Conservation (phyloP, 202 grass and related monocot species). For the Carex sylvatica region DNA sequence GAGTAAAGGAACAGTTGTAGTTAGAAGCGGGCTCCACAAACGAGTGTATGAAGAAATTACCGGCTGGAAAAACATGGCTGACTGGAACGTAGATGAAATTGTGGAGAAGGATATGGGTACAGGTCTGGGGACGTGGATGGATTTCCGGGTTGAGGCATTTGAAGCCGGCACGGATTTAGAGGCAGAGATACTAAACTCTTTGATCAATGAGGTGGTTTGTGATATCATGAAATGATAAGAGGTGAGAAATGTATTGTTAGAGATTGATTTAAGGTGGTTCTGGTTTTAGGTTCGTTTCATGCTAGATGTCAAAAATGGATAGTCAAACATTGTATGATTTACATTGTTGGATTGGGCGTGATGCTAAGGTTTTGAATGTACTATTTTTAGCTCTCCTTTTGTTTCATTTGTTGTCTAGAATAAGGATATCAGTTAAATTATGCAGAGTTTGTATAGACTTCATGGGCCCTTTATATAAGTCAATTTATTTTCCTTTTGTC, state of each 20-base stretch:
- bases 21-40: conserved; percentile 33
- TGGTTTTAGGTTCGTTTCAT: background rate
- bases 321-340: background rate
- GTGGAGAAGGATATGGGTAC: conserved; percentile 79
- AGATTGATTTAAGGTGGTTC: background rate
- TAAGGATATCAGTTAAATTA: conserved; percentile 22
- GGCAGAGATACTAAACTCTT: conserved; percentile 49
- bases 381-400: background rate
- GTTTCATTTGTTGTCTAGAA: conserved; percentile 9
- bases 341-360: background rate
- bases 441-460: conserved; percentile 25
- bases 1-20: conserved; percentile 49
- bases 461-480: background rate
- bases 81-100: conserved; percentile 60
- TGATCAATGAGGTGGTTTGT: conserved; percentile 63
- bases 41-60: conserved; percentile 54
- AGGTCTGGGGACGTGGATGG: conserved; percentile 60
- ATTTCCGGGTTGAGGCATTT: conserved; percentile 56
- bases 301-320: background rate
- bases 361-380: background rate
- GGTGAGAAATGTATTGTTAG: conserved; percentile 7
- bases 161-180: conserved; percentile 54
- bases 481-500: background rate
- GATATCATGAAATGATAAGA: conserved; percentile 33
- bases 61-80: conserved; percentile 61